Evolutionary conservation across 176 grass and related monocot species (phyloP).

Genomic region (Hyparrhenia diplandra): DNA sequence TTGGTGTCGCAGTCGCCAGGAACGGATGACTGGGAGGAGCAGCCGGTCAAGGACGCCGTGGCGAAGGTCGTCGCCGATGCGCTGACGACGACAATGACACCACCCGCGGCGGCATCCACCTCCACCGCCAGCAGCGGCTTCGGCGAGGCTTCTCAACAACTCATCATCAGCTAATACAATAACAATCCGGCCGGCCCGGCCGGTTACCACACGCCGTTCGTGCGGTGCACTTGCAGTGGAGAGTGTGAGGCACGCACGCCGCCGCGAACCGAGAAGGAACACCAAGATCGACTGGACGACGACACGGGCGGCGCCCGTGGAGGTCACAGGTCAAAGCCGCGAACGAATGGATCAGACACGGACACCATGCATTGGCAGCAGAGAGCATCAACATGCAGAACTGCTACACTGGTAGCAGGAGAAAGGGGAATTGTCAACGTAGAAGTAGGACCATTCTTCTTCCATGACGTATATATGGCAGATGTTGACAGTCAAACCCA

Average conservation of each 20-base stretch:
- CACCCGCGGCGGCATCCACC: background rate
- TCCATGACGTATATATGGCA: background rate
- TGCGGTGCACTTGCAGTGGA: too few species aligned
- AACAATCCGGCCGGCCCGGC: too few species aligned
- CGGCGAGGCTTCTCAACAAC: background rate
- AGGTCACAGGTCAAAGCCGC: background rate
- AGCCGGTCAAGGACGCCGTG: conserved; percentile 27
- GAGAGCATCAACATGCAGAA: background rate
- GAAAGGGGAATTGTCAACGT: background rate
- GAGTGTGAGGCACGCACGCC: background rate
- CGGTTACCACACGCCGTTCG: background rate
- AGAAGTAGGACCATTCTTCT: too few species aligned
- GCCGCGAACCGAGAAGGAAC: background rate
- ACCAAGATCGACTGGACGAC: background rate
- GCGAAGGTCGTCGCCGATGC: conserved; percentile 22
- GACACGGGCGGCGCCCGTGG: too few species aligned
- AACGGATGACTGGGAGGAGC: background rate
- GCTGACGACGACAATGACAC: background rate
- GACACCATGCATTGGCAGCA: background rate
- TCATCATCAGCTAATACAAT: background rate
- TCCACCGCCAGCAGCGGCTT: background rate
- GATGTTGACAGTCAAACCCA: too few species aligned
- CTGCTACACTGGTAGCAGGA: background rate
- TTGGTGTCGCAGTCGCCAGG: background rate
- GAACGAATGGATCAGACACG: background rate